phyloP scores from a whole-genome alignment of 257 asterid species.

The Knoxia roxburghii region DNA sequence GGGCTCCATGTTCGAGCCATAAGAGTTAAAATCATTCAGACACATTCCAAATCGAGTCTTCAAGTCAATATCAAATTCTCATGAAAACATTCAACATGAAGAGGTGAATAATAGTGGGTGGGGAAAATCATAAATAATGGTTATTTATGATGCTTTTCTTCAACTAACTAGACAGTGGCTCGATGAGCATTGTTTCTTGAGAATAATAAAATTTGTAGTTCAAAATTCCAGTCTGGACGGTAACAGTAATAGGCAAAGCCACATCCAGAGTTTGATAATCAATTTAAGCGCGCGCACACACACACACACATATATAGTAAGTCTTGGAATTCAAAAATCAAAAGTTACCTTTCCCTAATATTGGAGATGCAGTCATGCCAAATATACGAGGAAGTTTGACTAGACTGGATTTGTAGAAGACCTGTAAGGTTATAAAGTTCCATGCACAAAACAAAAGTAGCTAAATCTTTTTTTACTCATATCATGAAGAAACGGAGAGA shows the following conservation, averaged over 20 bases:
- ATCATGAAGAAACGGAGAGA: background rate
- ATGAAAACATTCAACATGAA: background rate
- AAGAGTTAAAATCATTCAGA: background rate
- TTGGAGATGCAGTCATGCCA: constrained; percentile 99
- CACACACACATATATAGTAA: background rate
- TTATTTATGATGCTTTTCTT: background rate
- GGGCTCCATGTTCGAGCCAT: background rate
- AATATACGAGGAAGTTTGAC: constrained; percentile 84
- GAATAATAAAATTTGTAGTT: background rate
- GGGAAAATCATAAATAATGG: background rate
- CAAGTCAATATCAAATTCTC: background rate
- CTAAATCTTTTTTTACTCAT: background rate
- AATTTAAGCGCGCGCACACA: too few species aligned
- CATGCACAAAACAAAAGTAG: constrained; percentile 7
- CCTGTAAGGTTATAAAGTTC: constrained; percentile 40
- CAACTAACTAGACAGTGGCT: constrained; percentile 3
- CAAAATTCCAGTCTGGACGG: background rate
- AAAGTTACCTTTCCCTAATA: constrained; percentile 75
- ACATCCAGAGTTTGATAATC: background rate
- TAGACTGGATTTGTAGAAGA: constrained; percentile 58
- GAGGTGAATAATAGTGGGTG: background rate
- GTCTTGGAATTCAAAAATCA: background rate
- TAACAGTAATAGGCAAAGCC: background rate
- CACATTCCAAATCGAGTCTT: background rate
- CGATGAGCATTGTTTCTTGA: background rate